Base-by-base conservation (phyloP, 164 flowering plant genomes). In the Macadamia integrifolia region DNA sequence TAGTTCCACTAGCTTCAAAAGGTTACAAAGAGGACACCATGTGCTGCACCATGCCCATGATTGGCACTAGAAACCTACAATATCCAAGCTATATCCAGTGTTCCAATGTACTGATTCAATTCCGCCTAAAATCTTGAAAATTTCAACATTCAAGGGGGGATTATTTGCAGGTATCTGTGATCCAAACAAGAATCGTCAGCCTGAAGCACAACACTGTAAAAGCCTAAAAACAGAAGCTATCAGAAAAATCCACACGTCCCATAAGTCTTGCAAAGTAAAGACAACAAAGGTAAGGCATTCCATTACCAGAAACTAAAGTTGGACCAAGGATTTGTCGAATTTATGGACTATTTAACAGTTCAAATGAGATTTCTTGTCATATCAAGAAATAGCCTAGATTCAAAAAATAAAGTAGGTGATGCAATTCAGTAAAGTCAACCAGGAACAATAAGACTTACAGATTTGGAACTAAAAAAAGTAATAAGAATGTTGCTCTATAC, bases 1-100 rank as follows among this genome's bases (percentile, higher is more conserved):
- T 57, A 66, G 40, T 50, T 74, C 63, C 29, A 53, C 18, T 28
- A 69, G 48, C 29, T 43, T 58, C 57, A 58, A 52, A 61, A 46
- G 52, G 52, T 66, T 18, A 58, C 43, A 53, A 56, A 31, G 14
- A 23, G 60, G 66, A 44, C 18, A 31, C 31, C 62, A 50, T 53
- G 31, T 35, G 42, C 60, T 42, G 18, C 53, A 64, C 57, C 18
- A 11, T 8, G 44, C 29, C 30, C 57, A 50, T 69, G 44, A 55
- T 2, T 12, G 3, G 60, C 42, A 57, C 30, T 4, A 70, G 9
- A 50, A 35, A 64, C 59, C 66, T 44, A 53, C 55, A 56, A 44
- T 13, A 44, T 48, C 48, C 15, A 29, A 58, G 49, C 72, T 49
- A 62, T 32, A 35, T 11, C 35, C 50, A 52, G 35, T 3, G 17